A percentile compares a stretch with the other conserved stretches of the same genome.
Conservation (phyloP, 2,329 filamentous ascomycete species). For the Neofusicoccum umdonicola region DNA sequence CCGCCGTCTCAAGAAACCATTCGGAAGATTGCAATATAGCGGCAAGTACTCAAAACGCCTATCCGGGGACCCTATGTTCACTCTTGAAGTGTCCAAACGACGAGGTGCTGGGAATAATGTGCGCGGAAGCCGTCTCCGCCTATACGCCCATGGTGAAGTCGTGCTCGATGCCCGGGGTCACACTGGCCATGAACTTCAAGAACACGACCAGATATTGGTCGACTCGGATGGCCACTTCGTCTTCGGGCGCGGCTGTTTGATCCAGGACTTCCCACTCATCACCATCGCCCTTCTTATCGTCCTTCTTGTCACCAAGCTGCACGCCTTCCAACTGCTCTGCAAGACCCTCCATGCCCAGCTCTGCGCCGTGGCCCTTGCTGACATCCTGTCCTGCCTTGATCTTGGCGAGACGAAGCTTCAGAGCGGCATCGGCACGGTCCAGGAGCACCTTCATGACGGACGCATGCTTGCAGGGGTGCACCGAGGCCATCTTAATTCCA, state of each 20-base stretch:
- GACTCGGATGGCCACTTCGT: conserved; percentile 79
- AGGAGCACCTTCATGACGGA: conserved; percentile 97
- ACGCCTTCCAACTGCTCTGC: conserved; percentile 73
- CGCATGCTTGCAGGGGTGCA: conserved; percentile 96
- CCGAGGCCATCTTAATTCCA: conserved; percentile 90
- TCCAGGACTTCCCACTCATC: conserved; percentile 64
- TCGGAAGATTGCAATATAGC: neutral
- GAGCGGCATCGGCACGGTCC: conserved; percentile 87
- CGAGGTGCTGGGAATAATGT: neutral
- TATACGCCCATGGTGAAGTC: conserved; percentile 96
- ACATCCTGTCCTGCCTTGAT: conserved; percentile 60
- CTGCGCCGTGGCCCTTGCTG: conserved; percentile 38
- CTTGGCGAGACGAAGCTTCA: conserved; percentile 85
- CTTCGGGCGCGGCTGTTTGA: conserved; percentile 58
- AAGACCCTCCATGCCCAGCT: conserved; percentile 75
- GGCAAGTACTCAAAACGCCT: neutral
- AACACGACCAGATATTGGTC: conserved; percentile 88
- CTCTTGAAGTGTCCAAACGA: neutral
- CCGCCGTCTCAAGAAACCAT: neutral
- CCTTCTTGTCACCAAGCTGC: conserved; percentile 51
- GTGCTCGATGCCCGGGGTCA: conserved; percentile 95
- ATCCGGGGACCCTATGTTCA: neutral
- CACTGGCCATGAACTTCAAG: conserved; percentile 69
- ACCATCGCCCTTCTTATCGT: conserved; percentile 42
- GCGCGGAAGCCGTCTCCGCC: conserved; percentile 21